Evolutionary conservation across 352 stramenopile genomes (phyloP).

Genomic region (Phytophthora sansomeana): DNA sequence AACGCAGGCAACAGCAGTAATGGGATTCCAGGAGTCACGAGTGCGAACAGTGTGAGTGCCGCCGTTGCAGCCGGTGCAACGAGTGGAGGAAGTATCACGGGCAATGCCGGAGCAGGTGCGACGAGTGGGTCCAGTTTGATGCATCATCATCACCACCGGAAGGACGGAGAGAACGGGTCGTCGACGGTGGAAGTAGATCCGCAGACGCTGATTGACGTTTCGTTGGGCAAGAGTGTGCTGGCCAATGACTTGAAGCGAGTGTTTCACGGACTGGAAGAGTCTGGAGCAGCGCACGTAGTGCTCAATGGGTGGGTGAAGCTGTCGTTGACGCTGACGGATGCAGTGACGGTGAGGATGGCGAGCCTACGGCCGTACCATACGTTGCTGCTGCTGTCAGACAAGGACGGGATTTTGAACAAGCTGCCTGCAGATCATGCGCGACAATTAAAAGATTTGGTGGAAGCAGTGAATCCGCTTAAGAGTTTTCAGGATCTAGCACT

Average conservation of each 20-base stretch:
- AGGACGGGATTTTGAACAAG: slow-evolving; percentile 66
- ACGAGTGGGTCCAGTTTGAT: slow-evolving; percentile 35
- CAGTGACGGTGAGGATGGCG: slow-evolving; percentile 62
- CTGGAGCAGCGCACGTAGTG: slow-evolving; percentile 77
- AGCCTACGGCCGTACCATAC: slow-evolving; percentile 87
- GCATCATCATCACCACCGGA: slow-evolving; percentile 41
- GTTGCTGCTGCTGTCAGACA: slow-evolving; percentile 73
- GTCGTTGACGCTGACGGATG: slow-evolving; percentile 81
- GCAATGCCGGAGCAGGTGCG: slow-evolving; percentile 17
- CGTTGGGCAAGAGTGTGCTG: slow-evolving; percentile 76
- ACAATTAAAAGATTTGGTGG: slow-evolving; percentile 75
- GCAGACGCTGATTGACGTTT: slow-evolving; percentile 87
- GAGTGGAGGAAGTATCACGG: slow-evolving; percentile 36
- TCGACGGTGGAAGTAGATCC: slow-evolving; percentile 69
- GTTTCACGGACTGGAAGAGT: slow-evolving; percentile 83
- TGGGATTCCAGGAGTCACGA: slow-evolving; percentile 26
- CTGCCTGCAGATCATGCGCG: slow-evolving; percentile 82
- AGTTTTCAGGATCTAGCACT: slow-evolving; percentile 87
- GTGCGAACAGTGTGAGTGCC: slow-evolving; percentile 41
- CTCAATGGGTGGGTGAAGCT: slow-evolving; percentile 90
- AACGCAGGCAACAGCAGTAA: slow-evolving; percentile 27
- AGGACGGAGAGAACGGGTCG: slow-evolving; percentile 43
- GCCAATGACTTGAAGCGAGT: slow-evolving; percentile 89
- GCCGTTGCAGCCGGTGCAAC: slow-evolving; percentile 34
- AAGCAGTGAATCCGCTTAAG: slow-evolving; percentile 82